phyloP scores from a whole-genome alignment of 176 grass and related monocot species.

The Aegilops bicornis region DNA sequence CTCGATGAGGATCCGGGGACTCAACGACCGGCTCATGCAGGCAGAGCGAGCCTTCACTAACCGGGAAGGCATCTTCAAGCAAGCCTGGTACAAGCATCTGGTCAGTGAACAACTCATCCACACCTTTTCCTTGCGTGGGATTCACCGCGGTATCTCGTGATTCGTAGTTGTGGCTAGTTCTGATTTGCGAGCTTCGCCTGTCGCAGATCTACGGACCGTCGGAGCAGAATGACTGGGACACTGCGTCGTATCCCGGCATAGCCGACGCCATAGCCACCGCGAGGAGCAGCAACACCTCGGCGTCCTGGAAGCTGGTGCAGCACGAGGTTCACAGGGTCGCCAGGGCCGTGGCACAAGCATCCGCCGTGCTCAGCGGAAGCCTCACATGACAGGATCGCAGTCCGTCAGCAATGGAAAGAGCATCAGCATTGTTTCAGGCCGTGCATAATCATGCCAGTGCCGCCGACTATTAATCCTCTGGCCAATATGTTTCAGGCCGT shows the following conservation, averaged over 20 bases:
- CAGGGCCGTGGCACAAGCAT: constrained; percentile 67
- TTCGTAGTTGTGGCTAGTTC: neutral
- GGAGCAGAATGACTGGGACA: constrained; percentile 65
- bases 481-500: neutral
- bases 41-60: constrained; percentile 79
- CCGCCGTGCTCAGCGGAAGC: constrained; percentile 58
- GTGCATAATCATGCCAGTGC: neutral
- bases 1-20: constrained; percentile 56
- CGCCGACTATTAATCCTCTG: neutral
- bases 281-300: constrained; percentile 52
- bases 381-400: constrained; percentile 50
- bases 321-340: constrained; percentile 80
- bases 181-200: neutral
- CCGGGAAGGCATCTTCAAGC: constrained; percentile 57
- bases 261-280: constrained; percentile 58
- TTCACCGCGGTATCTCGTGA: neutral
- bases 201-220: constrained; percentile 67
- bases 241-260: constrained; percentile 58
- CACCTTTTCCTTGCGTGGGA: neutral
- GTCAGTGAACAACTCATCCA: constrained; percentile 33
- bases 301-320: constrained; percentile 63
- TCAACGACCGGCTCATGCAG: constrained; percentile 83
- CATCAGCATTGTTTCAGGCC: neutral
- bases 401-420: neutral
- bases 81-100: constrained; percentile 88